Evolutionary conservation across 495 filamentous ascomycete species (phyloP).

Genomic region (Baudoinia panamericana): DNA sequence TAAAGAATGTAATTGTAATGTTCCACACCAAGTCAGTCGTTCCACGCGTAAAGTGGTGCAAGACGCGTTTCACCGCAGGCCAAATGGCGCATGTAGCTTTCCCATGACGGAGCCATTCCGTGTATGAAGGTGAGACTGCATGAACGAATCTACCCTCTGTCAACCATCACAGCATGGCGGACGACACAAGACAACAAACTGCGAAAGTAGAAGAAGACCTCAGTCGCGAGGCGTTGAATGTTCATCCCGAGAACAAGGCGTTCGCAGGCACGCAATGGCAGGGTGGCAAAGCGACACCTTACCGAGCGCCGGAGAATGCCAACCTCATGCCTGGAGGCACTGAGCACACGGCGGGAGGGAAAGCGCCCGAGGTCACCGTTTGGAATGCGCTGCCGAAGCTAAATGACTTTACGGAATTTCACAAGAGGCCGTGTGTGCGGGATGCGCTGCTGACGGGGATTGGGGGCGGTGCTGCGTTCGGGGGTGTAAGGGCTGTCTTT

Average conservation of each 20-base stretch:
- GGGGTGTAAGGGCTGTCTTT: conserved; percentile 55
- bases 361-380: conserved; percentile 28
- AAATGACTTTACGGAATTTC: conserved; percentile 57
- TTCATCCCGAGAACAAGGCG: conserved; percentile 29
- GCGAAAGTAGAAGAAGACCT: conserved; percentile 5
- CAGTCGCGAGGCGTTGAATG: conserved; percentile 19
- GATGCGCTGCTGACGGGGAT: conserved; percentile 75
- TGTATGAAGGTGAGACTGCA: too few relatives aligned
- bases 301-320: conserved; percentile 20
- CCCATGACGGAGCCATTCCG: too few relatives aligned
- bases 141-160: background rate
- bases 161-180: conserved; percentile 39
- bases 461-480: conserved; percentile 57
- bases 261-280: conserved; percentile 26
- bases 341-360: conserved; percentile 36
- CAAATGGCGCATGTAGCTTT: too few relatives aligned
- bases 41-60: too few relatives aligned
- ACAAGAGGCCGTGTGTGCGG: conserved; percentile 71
- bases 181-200: conserved; percentile 33
- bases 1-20: too few relatives aligned
- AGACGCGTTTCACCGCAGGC: too few relatives aligned
- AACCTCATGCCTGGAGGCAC: conserved; percentile 34
- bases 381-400: conserved; percentile 46
- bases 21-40: too few relatives aligned
- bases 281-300: conserved; percentile 7